phyloP scores from a whole-genome alignment of 768 basidiomycete genomes.

The Leccinum pellstonianum region DNA sequence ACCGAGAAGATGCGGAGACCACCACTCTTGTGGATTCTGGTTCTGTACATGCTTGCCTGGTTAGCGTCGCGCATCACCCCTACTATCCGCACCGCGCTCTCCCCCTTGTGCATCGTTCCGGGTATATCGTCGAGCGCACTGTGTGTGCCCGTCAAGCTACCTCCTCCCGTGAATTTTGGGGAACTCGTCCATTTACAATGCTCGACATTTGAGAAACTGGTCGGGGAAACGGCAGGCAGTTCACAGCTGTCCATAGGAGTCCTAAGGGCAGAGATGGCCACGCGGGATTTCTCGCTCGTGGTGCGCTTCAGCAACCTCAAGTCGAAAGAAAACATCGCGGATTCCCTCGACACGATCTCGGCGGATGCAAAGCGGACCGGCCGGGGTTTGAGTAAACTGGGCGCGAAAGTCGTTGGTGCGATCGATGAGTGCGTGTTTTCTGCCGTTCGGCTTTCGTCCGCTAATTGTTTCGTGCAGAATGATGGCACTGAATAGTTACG shows the following conservation, averaged over 20 bases:
- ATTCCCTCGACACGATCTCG: slow-evolving; percentile 52
- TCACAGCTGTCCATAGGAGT: slow-evolving; percentile 64
- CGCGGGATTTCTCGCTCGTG: slow-evolving; percentile 60
- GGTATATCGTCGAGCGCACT: slow-evolving; percentile 48
- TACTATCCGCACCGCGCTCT: slow-evolving; percentile 46
- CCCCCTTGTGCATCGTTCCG: slow-evolving; percentile 64
- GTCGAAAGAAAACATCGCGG: slow-evolving; percentile 56
- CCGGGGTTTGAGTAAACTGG: slow-evolving; percentile 58
- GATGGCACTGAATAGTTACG: slow-evolving; percentile 73
- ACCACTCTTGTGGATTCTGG: slow-evolving; percentile 51
- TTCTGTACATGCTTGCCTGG: slow-evolving; percentile 49
- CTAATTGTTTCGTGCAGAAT: slow-evolving; percentile 43
- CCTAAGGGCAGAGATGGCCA: slow-evolving; percentile 78
- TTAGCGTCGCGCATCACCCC: slow-evolving; percentile 40
- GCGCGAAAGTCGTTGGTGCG: slow-evolving; percentile 66
- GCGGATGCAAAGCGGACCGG: slow-evolving; percentile 60
- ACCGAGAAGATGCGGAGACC: slow-evolving; percentile 54
- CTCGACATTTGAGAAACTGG: slow-evolving; percentile 58
- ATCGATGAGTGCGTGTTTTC: slow-evolving; percentile 62
- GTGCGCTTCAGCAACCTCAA: slow-evolving; percentile 63
- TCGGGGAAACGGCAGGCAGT: slow-evolving; percentile 57
- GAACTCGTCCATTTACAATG: slow-evolving; percentile 58
- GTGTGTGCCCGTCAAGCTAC: slow-evolving; percentile 33
- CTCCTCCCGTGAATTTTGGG: slow-evolving; percentile 56
- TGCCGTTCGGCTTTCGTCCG: neutral